phyloP scores from a whole-genome alignment of 768 basidiomycete genomes.

The Cyclocybe cylindracea region DNA sequence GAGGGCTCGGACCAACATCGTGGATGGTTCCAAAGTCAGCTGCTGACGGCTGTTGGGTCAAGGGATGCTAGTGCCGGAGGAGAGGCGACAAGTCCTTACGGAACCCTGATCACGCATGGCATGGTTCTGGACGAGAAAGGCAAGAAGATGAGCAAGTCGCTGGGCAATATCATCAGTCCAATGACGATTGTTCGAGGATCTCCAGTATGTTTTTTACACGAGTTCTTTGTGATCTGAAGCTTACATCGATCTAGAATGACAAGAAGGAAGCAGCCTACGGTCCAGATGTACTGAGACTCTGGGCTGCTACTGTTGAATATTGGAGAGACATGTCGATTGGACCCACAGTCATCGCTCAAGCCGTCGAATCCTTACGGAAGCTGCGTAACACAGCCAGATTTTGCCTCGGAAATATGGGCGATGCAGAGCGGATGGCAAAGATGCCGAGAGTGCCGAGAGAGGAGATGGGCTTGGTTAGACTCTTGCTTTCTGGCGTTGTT shows the following conservation, averaged over 20 bases:
- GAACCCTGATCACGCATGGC: constrained; percentile 88
- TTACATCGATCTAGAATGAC: constrained; percentile 44
- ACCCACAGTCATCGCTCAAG: constrained; percentile 70
- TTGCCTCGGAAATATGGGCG: constrained; percentile 76
- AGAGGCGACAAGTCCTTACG: constrained; percentile 58
- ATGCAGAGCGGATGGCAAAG: constrained; percentile 26
- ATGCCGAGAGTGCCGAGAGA: constrained; percentile 39
- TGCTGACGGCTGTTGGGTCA: constrained; percentile 78
- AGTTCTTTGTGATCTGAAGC: constrained; percentile 1
- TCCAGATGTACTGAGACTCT: constrained; percentile 82
- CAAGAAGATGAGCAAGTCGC: constrained; percentile 97
- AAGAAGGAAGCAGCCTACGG: constrained; percentile 82
- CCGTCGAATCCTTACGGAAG: constrained; percentile 76
- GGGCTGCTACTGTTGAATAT: constrained; percentile 91
- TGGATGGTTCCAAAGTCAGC: constrained; percentile 97
- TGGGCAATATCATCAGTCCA: constrained; percentile 90
- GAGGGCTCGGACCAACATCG: constrained; percentile 98
- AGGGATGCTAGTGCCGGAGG: constrained; percentile 22
- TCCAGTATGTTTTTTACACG: constrained; percentile 44
- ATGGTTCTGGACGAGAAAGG: constrained; percentile 93
- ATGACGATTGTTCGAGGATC: constrained; percentile 79
- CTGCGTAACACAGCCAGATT: constrained; percentile 87
- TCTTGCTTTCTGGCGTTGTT: not conserved
- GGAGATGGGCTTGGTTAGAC: constrained; percentile 66
- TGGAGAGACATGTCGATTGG: constrained; percentile 89